Evolutionary conservation across 805 yeast species (phyloP), one percentile per base, ranked within the genome.

Genomic region (Hanseniaspora nectarophila): DNA sequence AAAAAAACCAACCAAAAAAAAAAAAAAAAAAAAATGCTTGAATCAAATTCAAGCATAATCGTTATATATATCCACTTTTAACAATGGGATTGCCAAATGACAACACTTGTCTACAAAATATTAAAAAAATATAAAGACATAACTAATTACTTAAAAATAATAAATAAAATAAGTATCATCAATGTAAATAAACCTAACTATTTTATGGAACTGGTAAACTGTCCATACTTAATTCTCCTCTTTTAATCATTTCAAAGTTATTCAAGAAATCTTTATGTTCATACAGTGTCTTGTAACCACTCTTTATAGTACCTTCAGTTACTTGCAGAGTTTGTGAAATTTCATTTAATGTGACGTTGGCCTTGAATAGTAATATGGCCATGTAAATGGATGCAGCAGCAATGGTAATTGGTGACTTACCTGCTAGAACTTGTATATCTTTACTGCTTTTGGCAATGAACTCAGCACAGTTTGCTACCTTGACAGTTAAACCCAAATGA

Each of bases 321-420:
- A 92, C 97, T 59, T 96, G 97, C 16, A 96, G 78, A 60, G 85
- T 85, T 59, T 87, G 95, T 12, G 95, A 85, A 53, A 92, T 90
- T 61, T 79, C 83, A 1, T 82, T 69, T 0, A 95, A 89, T 3
- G 84, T 72, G 34, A 86, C 71, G 48, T 80, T 83, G 33, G 82
- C 81, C 43, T 84, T 84, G 64, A 89, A 89, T n/a, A 92, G 70
- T n/a, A 85, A 71, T 4, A 90, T 84, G 6, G 95, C 85, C 85
- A 92, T 82, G 68, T 90, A 92, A 45, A 92, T 90, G 5, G 92
- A 95, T 1, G 97, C 94, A 7, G 97, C 97, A 0, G 97, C 97
- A 62, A 92, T 87, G 34, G 98, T 90, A 51, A 89, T 89, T 28
- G 98, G 98, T 3, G 96, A 85, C 59, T 96, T 77, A 60, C 98